Percentiles rank a stretch among this genome's conserved stretches.
Evolutionary conservation across 192 early-diverging fungal genomes (phyloP).

Genomic region (Backusella australiensis): DNA sequence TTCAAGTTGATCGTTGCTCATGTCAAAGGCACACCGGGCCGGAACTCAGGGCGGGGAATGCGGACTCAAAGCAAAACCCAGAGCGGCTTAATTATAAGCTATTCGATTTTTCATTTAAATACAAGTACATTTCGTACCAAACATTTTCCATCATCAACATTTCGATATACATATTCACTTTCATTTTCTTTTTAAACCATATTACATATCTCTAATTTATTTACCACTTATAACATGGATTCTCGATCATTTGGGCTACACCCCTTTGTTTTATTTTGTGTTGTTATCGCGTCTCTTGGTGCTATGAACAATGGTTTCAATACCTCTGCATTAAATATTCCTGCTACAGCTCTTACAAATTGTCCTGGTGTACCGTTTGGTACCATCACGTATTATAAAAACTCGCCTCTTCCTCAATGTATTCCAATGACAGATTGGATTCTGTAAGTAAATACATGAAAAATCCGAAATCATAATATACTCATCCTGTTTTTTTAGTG

Average conservation of each 20-base stretch:
- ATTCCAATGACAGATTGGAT: conserved; percentile 38
- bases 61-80: background rate
- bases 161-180: background rate
- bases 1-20: background rate
- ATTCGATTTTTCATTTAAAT: background rate
- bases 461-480: conserved; percentile 23
- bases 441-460: conserved; percentile 39
- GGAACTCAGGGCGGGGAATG: background rate
- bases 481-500: conserved; percentile 20
- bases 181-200: background rate
- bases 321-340: conserved; percentile 47
- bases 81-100: background rate
- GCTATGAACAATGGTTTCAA: conserved; percentile 35
- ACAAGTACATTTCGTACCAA: background rate
- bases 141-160: background rate
- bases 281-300: conserved; percentile 24
- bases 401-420: conserved; percentile 31
- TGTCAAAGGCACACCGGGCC: background rate
- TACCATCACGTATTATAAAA: conserved; percentile 20
- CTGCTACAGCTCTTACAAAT: conserved; percentile 52
- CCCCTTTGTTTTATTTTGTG: conserved; percentile 24
- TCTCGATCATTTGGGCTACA: conserved; percentile 15
- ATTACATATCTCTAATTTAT: background rate
- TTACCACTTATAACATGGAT: conserved; percentile 2
- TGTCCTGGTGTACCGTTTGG: conserved; percentile 36